Conservation (phyloP, 805 yeast species). For the Ogataea nitratoaversa region DNA sequence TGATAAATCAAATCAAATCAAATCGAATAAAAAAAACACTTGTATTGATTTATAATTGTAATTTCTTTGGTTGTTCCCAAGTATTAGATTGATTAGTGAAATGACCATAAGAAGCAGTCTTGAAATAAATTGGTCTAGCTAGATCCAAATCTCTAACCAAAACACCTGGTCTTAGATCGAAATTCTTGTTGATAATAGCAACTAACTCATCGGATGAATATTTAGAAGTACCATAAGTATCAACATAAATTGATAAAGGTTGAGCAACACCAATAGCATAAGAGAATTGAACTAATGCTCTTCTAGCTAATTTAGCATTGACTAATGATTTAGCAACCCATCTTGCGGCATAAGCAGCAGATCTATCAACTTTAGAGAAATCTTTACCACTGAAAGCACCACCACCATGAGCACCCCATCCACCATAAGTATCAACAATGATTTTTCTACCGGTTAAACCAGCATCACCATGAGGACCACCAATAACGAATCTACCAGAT, state of each 20-base stretch:
- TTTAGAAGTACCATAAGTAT: slow-evolving; percentile 96
- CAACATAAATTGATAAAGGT: slow-evolving; percentile 96
- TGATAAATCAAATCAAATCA: too few species aligned
- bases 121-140: slow-evolving; percentile 98
- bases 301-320: slow-evolving; percentile 89
- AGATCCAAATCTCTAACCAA: slow-evolving; percentile 93
- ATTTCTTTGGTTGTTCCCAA: slow-evolving; percentile 95
- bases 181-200: slow-evolving; percentile 86
- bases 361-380: slow-evolving; percentile 99
- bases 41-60: slow-evolving; percentile 47
- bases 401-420: slow-evolving; percentile 99
- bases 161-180: slow-evolving; percentile 99
- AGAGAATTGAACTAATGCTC: slow-evolving; percentile 97
- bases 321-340: slow-evolving; percentile 99
- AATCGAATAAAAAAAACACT: too few species aligned
- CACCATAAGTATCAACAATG: slow-evolving; percentile 99
- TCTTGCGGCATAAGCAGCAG: slow-evolving; percentile 99
- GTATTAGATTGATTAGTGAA: slow-evolving; percentile 98
- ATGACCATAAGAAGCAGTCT: slow-evolving; percentile 99
- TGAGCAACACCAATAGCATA: slow-evolving; percentile 99
- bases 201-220: slow-evolving; percentile 87
- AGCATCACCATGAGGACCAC: slow-evolving; percentile 99
- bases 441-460: slow-evolving; percentile 99
- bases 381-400: slow-evolving; percentile 99
- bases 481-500: slow-evolving; percentile 98